Evolutionary conservation across 768 basidiomycete species (phyloP).

Genomic region (Neoboletus brunneissimus): DNA sequence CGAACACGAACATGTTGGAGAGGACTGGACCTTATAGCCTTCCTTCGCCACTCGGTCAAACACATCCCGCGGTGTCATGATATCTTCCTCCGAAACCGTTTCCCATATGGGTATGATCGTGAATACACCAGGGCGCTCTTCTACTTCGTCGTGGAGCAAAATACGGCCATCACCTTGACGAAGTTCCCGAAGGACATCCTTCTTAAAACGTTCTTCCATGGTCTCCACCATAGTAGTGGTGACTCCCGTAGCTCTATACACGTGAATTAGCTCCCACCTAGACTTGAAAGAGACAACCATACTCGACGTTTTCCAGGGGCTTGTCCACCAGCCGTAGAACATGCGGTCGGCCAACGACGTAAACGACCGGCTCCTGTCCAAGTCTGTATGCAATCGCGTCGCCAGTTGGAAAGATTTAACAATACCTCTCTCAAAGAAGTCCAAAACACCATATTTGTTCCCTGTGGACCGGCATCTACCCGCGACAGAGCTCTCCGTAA

Average conservation of each 20-base stretch:
- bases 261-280: neutral
- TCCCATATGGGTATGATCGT: slow-evolving; percentile 96
- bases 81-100: slow-evolving; percentile 72
- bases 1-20: neutral
- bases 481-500: slow-evolving; percentile 73
- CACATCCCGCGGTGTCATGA: slow-evolving; percentile 84
- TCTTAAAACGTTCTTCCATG: slow-evolving; percentile 88
- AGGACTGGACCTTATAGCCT: slow-evolving; percentile 56
- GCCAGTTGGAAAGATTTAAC: neutral
- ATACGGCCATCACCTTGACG: slow-evolving; percentile 67
- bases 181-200: slow-evolving; percentile 84
- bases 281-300: slow-evolving; percentile 24
- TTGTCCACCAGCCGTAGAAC: slow-evolving; percentile 85
- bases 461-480: slow-evolving; percentile 79
- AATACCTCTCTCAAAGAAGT: slow-evolving; percentile 89
- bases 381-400: neutral
- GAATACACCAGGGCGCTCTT: slow-evolving; percentile 87
- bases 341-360: slow-evolving; percentile 82
- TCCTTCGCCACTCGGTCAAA: slow-evolving; percentile 72
- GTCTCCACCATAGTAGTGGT: slow-evolving; percentile 85
- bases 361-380: slow-evolving; percentile 85
- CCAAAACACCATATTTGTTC: slow-evolving; percentile 79
- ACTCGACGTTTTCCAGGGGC: slow-evolving; percentile 95
- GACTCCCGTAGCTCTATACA: slow-evolving; percentile 82
- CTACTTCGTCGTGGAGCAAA: slow-evolving; percentile 92